phyloP scores from a whole-genome alignment of 139 green algal species.

The Chlorella sp. region DNA sequence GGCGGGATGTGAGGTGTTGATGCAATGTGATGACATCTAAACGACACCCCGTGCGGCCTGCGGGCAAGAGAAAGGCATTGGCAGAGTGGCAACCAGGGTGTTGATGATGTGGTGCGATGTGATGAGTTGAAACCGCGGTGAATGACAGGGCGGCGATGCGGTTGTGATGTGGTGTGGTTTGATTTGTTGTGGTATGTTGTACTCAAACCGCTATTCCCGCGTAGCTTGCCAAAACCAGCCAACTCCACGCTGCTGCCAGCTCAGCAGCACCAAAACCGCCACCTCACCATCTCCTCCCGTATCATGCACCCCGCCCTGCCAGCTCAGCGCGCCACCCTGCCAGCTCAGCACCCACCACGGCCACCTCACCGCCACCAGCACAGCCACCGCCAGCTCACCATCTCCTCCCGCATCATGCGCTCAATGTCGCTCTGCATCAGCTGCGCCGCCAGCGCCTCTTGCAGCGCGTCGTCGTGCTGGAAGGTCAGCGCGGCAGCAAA shows the following conservation, averaged over 20 bases:
- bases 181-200: no score
- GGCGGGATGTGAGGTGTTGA: no score
- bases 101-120: slow-evolving; percentile 44
- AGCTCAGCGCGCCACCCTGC: not conserved
- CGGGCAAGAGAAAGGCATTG: no score
- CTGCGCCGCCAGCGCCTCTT: slow-evolving; percentile 22
- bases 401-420: slow-evolving; percentile 52
- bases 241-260: not conserved
- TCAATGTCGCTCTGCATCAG: slow-evolving; percentile 37
- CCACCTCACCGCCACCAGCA: not conserved
- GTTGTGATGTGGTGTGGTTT: no score
- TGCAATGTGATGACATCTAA: no score
- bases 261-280: not conserved
- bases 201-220: slow-evolving; percentile 55
- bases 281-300: not conserved
- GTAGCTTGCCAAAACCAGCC: slow-evolving; percentile 22
- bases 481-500: slow-evolving; percentile 21
- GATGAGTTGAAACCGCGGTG: slow-evolving; percentile 50
- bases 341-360: not conserved
- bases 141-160: no score
- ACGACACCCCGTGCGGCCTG: no score
- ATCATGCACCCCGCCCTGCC: not conserved
- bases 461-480: slow-evolving; percentile 31
- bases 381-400: not conserved
- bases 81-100: no score